Evolutionary conservation across 257 asterid genomes (phyloP), one percentile per base, ranked within the genome.

Genomic region (Ehretia macrophylla): DNA sequence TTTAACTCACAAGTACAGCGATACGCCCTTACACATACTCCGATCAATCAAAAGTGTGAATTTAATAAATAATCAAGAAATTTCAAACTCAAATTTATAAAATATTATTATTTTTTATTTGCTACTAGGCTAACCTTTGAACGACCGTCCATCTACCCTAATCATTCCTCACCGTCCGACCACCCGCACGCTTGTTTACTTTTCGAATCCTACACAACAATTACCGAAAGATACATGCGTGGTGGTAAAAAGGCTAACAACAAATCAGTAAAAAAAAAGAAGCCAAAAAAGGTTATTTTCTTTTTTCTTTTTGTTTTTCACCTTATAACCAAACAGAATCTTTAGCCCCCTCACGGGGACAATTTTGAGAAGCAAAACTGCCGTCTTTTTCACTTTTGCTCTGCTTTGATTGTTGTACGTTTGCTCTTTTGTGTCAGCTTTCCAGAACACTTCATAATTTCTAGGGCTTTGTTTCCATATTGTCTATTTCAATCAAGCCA

Each of bases 371-470:
- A 23, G 27, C 3, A 51, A 8, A 39, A 65, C 51, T 65, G 67
- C 57, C 64, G 61, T 47, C 70, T 65, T 65, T 59, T 17, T 18
- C 32, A 46, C 18, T 39, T n/a, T 19, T 10, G 59, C 50, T 58
- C 58, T 53, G 74, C 64, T 60, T 49, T 72, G 74, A 76, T 72
- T 76, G 76, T 68, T 75, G 67, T 63, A 66, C 66, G 38, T 58
- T 44, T 44, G 61, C 61, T 62, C 65, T 64, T 68, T 72, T 47
- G 46, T 54, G 65, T 66, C 76, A 69, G 79, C 60, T 70, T 72
- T 61, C 70, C 53, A 51, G 18, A 55, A 22, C 22, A 17, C 10
- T 57, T 57, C 22, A 17, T 8, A 42, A 51, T 60, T 67, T 64
- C 23, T 70, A 62, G 74, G 75, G 62, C 63, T 71, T 71, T 5